Percentiles rank a stretch among this genome's conserved stretches.
Conservation (phyloP, 2,329 filamentous ascomycete species). For the Xylaria sp. region DNA sequence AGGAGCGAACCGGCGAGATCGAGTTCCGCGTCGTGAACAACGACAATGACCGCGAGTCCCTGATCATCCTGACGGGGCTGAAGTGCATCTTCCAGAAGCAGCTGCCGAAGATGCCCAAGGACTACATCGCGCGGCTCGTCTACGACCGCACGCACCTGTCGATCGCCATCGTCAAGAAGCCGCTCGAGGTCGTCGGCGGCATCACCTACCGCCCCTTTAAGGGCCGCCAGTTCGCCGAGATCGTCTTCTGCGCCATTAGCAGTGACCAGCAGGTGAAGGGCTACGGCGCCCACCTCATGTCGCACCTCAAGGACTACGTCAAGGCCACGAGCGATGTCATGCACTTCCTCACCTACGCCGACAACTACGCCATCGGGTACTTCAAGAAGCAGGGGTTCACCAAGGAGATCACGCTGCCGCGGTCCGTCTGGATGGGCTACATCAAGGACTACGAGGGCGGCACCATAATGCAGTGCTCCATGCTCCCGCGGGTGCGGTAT, state of each 20-base stretch:
- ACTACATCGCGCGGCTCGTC: slow-evolving; percentile 95
- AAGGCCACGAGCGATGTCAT: slow-evolving; percentile 96
- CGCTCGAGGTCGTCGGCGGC: slow-evolving; percentile 91
- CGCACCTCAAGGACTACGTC: slow-evolving; percentile 96
- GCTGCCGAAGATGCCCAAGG: slow-evolving; percentile 98
- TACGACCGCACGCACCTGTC: slow-evolving; percentile 96
- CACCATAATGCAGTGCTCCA: slow-evolving; percentile 98
- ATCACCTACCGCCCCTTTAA: slow-evolving; percentile 97
- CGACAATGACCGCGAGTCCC: slow-evolving; percentile 82
- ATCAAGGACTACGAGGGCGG: slow-evolving; percentile 99
- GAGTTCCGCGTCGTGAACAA: slow-evolving; percentile 99
- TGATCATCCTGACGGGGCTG: slow-evolving; percentile 91
- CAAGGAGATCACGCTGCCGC: slow-evolving; percentile 93
- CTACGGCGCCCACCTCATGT: slow-evolving; percentile 97
- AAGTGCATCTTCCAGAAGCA: slow-evolving; percentile 99
- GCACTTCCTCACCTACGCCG: slow-evolving; percentile 98
- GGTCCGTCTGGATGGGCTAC: slow-evolving; percentile 96
- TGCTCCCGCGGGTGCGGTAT: slow-evolving; percentile 94
- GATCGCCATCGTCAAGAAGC: slow-evolving; percentile 96
- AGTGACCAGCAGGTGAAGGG: slow-evolving; percentile 99
- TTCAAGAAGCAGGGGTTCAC: slow-evolving; percentile 99
- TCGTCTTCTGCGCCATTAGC: slow-evolving; percentile 97
- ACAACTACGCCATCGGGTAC: slow-evolving; percentile 98
- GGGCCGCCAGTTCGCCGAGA: slow-evolving; percentile 90
- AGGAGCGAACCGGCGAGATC: slow-evolving; percentile 92